phyloP scores from a whole-genome alignment of 2,329 filamentous ascomycete genomes.

The Exophiala sp. region DNA sequence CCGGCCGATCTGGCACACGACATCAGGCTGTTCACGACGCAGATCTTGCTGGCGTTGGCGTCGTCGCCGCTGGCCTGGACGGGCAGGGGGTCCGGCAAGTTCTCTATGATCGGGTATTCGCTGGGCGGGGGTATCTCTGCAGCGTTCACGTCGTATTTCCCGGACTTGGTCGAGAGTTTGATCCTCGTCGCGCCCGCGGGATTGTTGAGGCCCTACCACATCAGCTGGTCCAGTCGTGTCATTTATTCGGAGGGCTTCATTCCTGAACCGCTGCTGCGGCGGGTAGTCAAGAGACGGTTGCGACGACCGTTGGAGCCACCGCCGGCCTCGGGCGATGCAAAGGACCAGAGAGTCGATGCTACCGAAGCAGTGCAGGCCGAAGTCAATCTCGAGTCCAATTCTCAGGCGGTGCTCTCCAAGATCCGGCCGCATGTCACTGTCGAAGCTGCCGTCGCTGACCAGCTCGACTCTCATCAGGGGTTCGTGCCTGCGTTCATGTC shows the following conservation, averaged over 20 bases:
- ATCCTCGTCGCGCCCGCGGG: slow-evolving; percentile 75
- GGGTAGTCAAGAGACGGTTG: slow-evolving; percentile 49
- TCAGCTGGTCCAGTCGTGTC: slow-evolving; percentile 56
- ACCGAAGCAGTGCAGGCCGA: slow-evolving; percentile 41
- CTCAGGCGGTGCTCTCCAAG: slow-evolving; percentile 48
- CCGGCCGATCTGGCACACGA: slow-evolving; percentile 64
- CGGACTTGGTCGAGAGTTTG: slow-evolving; percentile 61
- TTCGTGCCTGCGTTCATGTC: slow-evolving; percentile 67
- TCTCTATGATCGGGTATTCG: slow-evolving; percentile 72
- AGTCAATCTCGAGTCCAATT: slow-evolving; percentile 32
- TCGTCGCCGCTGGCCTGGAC: slow-evolving; percentile 67
- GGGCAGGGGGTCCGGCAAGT: slow-evolving; percentile 45
- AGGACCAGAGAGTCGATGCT: slow-evolving; percentile 35
- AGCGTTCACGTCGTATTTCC: slow-evolving; percentile 64
- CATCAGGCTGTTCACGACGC: slow-evolving; percentile 63
- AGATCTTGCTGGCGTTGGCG: slow-evolving; percentile 64
- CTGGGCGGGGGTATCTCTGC: slow-evolving; percentile 69
- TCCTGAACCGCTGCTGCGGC: slow-evolving; percentile 52
- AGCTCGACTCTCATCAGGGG: slow-evolving; percentile 59
- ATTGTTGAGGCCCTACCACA: slow-evolving; percentile 60
- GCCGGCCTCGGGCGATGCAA: slow-evolving; percentile 26
- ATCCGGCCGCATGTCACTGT: slow-evolving; percentile 51
- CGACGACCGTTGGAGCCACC: slow-evolving; percentile 38
- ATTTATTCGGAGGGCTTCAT: slow-evolving; percentile 58
- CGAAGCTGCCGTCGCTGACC: slow-evolving; percentile 61